These are phyloP conservation scores for Kodamaea ohmeri DNA, from an alignment of 1,139 yeast species.

Conservation along the genomic window DNA sequence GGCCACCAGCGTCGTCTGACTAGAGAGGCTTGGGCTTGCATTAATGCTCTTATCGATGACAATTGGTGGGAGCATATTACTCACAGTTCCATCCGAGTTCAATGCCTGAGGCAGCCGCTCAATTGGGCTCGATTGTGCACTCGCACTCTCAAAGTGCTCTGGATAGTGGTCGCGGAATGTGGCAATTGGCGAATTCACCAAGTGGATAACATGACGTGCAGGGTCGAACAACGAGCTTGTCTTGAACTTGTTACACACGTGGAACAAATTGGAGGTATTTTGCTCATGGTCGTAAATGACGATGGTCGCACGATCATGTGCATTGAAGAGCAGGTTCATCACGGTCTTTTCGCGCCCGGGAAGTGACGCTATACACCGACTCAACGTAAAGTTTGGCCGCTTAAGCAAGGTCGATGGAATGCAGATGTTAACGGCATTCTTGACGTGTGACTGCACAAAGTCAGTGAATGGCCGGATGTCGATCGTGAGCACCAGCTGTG, in stretches of 20 bases:
- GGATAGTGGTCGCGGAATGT: slow-evolving; percentile 26
- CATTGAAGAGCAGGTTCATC: slow-evolving; percentile 20
- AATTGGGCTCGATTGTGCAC: slow-evolving; percentile 6
- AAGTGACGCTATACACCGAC: slow-evolving; percentile 57
- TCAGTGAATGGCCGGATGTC: slow-evolving; percentile 75
- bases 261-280: slow-evolving; percentile 39
- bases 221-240: slow-evolving; percentile 26
- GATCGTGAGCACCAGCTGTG: slow-evolving; percentile 21
- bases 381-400: slow-evolving; percentile 59
- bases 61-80: slow-evolving; percentile 13
- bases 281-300: slow-evolving; percentile 32
- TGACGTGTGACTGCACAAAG: slow-evolving; percentile 49
- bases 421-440: slow-evolving; percentile 64
- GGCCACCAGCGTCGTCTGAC: slow-evolving; percentile 1
- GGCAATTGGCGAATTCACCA: slow-evolving; percentile 33
- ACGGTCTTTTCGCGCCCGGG: slow-evolving; percentile 40
- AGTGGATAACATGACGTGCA: slow-evolving; percentile 28
- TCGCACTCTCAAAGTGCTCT: slow-evolving; percentile 16
- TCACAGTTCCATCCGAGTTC: slow-evolving; percentile 4
- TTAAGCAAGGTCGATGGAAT: slow-evolving; percentile 76
- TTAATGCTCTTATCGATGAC: slow-evolving; percentile 8
- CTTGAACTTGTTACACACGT: slow-evolving; percentile 50
- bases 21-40: slow-evolving; percentile 9
- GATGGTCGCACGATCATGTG: slow-evolving; percentile 15
- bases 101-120: neutral